Evolutionary conservation across 1,139 yeast genomes (phyloP), one percentile per base, ranked within the genome.

Genomic region (Suhomyces anneliseae): DNA sequence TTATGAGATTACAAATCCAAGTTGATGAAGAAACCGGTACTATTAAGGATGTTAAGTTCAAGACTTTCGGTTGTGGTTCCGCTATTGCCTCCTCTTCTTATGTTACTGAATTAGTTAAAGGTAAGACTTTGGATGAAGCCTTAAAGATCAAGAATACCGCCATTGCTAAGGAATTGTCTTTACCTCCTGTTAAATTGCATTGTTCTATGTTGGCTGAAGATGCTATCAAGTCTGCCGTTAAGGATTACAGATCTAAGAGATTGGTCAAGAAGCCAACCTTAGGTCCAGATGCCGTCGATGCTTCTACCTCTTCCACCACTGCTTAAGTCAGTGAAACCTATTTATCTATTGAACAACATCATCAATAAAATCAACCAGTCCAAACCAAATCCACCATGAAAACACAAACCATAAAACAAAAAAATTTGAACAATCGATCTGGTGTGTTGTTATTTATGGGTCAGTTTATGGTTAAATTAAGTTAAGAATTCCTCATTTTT

Each of bases 191-290:
- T 50, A 93, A 93, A 69, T 79, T 93, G 61, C 99, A 93, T 68
- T 93, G 99, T 69, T 89, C 97, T 14, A 93, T 93, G 99, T 79
- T 93, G 65, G 99, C 99, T 11, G 99, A 93, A 70, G 99, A 93
- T 64, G 98, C 99, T 48, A 93, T 93, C 68, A 92, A 93, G 78
- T 85, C 93, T 45, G 99, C 99, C 19, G 93, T 93, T 60, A 90
- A 89, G 74, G 99, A 93, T 68, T 93, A 92, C 78, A 82, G 83
- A 69, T 70, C 90, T 45, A 93, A 93, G 85, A 76, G 84, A 67
- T 50, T 55, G 38, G 54, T 56, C 36, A 67, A 64, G 51, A 64
- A 65, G 54, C 81, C 83, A 39, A 80, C 83, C 43, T 70, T 79
- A 58, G 83, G 82, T 38, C 80, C 82, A 9, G 79, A 72, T 27